phyloP scores from a whole-genome alignment of 192 early-diverging fungal species.

The Backusella mclennaniae region DNA sequence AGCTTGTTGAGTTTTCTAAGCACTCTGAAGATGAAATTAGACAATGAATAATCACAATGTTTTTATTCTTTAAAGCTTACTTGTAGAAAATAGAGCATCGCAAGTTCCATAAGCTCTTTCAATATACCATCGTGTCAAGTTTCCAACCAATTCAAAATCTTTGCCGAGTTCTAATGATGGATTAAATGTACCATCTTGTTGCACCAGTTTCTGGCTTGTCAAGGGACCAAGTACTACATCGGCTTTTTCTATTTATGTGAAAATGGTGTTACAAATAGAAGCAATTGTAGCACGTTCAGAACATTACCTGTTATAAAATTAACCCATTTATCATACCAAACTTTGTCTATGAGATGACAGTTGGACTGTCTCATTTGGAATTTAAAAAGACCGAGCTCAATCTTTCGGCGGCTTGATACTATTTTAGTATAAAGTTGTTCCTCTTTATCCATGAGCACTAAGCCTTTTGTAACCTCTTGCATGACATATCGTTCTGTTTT shows the following conservation, averaged over 20 bases:
- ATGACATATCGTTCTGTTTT: not conserved
- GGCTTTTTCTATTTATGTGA: not conserved
- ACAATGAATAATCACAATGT: not conserved
- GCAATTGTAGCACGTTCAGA: not conserved
- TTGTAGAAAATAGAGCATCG: not conserved
- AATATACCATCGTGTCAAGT: not conserved
- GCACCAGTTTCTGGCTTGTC: not conserved
- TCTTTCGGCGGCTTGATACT: not conserved
- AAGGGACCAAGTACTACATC: not conserved
- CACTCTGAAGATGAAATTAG: not conserved
- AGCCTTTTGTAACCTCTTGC: not conserved
- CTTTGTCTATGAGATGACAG: not conserved
- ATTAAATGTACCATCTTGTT: not conserved
- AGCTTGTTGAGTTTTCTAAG: not conserved
- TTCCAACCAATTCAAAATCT: not conserved
- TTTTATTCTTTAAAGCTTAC: not conserved
- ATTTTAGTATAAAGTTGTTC: not conserved
- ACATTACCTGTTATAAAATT: not conserved
- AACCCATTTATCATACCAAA: not conserved
- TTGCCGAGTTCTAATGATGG: not conserved
- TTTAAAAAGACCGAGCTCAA: not conserved
- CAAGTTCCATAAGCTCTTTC: not conserved
- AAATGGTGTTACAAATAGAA: not conserved
- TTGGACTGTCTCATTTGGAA: not conserved
- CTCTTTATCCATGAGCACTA: not conserved